A percentile compares a stretch with the other conserved stretches of the same genome.
These are phyloP conservation scores for Amniculicola lignicola DNA, from an alignment of 495 filamentous ascomycete genomes.

Conservation along the genomic window DNA sequence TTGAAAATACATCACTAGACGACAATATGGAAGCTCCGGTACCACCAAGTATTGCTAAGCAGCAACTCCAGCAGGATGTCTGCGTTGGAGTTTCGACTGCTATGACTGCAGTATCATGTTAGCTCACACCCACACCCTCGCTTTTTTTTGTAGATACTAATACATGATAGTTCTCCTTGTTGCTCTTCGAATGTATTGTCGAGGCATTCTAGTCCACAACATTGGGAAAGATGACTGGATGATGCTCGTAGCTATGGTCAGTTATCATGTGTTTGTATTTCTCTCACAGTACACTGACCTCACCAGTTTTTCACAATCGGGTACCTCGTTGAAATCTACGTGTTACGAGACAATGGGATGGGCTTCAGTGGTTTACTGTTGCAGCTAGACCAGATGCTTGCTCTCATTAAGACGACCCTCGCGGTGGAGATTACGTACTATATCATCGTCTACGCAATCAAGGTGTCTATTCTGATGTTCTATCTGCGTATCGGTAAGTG, in stretches of 20 bases:
- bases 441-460: slow-evolving; percentile 42
- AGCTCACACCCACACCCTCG: not conserved
- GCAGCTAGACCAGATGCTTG: slow-evolving; percentile 16
- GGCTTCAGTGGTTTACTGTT: slow-evolving; percentile 17
- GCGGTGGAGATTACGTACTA: slow-evolving; percentile 50
- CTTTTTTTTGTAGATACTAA: not conserved
- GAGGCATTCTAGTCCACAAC: slow-evolving; percentile 11
- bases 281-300: not conserved
- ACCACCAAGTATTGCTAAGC: not conserved
- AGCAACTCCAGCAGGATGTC: slow-evolving; percentile 19
- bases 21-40: not conserved
- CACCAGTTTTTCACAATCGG: slow-evolving; percentile 20
- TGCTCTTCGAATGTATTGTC: slow-evolving; percentile 4
- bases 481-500: slow-evolving; percentile 49
- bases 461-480: slow-evolving; percentile 49
- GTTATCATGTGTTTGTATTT: not conserved
- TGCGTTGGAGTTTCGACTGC: slow-evolving; percentile 20
- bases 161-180: slow-evolving; percentile 17
- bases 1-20: too few relatives aligned
- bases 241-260: slow-evolving; percentile 25
- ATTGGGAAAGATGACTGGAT: slow-evolving; percentile 23
- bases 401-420: slow-evolving; percentile 34
- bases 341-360: slow-evolving; percentile 25
- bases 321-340: slow-evolving; percentile 26
- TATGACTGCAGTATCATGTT: slow-evolving; percentile 22